Evolutionary conservation across 2,329 filamentous ascomycete species (phyloP), one percentile per base, ranked within the genome.

Genomic region (Fusarium scirpi): DNA sequence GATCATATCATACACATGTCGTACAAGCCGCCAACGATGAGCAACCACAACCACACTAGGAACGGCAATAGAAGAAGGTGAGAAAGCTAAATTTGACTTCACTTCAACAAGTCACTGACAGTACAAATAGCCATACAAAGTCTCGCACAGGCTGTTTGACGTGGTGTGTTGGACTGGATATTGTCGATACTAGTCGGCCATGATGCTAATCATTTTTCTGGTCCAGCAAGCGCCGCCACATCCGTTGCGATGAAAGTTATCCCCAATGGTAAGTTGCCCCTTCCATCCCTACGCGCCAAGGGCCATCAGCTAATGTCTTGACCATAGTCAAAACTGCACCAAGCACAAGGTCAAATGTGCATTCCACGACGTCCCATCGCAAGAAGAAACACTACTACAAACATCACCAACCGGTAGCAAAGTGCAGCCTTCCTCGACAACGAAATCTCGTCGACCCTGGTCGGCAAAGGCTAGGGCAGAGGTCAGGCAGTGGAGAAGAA

Each of bases 291-390:
- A 18, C 15, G 6, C 29, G 16, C 20, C 12, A 6, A 8, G 6
- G 18, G 27, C 5, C 40, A 22, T 29, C 29, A 18, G 25, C 53
- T 68, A 5, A 68, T 44, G 10, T 18, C 6, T n/a, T 6, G 1
- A 15, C 25, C 30, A 22, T 9, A 68, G 65, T 40, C 53, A 68
- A 32, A 68, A 68, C 49, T 68, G 65, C 44, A 68, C 65, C 27
- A 68, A 69, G 24, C 65, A 68, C 41, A 68, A 68, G 11, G 65
- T 68, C 32, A 68, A 64, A 32, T 68, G 65, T 30, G 44, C 65
- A 24, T 68, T 68, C n/a, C 65, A 65, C 25, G 59, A 68, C 51
- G 41, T 30, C 3, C 52, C 53, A 8, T n/a, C 48, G 13, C 65
- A 65, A n/a, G 45, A 54, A 18, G 64, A 68, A 27, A 22, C 58